Evolutionary conservation across 176 grass and related monocot species (phyloP).

Genomic region (Carex kokanica): DNA sequence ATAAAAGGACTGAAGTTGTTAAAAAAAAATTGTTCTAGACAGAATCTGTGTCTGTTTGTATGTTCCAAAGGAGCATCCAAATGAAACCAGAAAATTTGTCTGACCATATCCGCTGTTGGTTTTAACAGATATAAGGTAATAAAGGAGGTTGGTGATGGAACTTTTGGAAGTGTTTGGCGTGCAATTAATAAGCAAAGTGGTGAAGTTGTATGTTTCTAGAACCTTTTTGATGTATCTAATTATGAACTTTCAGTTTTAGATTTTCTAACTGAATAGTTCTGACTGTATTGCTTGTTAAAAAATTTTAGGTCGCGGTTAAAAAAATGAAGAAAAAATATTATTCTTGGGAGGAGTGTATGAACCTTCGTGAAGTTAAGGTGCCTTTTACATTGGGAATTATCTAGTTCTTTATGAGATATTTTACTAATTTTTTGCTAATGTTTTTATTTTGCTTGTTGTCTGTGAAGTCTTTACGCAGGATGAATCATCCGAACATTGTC

Average conservation of each 20-base stretch:
- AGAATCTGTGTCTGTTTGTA: not conserved
- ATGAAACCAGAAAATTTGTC: not conserved
- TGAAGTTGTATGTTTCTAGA: slow-evolving; percentile 85
- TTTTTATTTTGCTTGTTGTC: slow-evolving; percentile 20
- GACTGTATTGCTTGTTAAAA: no score
- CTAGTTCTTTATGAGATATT: not conserved
- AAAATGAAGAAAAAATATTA: no score
- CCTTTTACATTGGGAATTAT: slow-evolving; percentile 7
- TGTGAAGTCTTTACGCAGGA: slow-evolving; percentile 73
- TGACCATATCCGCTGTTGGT: not conserved
- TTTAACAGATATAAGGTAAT: slow-evolving; percentile 88
- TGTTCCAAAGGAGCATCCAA: not conserved
- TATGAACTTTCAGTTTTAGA: slow-evolving; percentile 7
- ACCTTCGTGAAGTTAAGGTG: slow-evolving; percentile 98
- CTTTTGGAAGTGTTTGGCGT: slow-evolving; percentile 97
- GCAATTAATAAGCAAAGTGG: slow-evolving; percentile 96
- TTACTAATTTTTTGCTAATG: slow-evolving; percentile 21
- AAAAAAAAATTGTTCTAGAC: not conserved
- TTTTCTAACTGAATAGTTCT: no score
- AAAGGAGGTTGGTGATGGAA: slow-evolving; percentile 99
- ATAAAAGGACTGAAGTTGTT: not conserved
- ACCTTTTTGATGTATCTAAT: not conserved
- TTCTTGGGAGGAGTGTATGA: no score
- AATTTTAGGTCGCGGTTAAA: no score
- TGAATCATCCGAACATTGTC: slow-evolving; percentile 97